Base-by-base conservation (phyloP, 1,284 basidiomycete species). In the Marasmius fiardii region DNA sequence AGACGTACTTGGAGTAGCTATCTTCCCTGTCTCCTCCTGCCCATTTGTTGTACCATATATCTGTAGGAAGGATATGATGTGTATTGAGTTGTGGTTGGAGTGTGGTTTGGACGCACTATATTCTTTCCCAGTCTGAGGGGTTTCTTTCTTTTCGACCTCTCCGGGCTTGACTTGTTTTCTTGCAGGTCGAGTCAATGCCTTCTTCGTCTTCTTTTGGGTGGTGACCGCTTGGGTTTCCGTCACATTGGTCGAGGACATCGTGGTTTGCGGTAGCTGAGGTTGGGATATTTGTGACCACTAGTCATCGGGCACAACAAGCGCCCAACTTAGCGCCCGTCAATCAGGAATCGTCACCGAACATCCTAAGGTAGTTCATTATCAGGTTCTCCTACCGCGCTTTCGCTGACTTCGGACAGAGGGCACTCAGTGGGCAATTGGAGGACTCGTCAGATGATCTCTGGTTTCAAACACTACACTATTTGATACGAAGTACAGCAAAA, bases 1-100 rank as follows among this genome's bases (percentile, higher is more conserved):
- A 21, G 21, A 78, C 88, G 57, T 65, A 93, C 90, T 92, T 93
- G 44, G 93, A 95, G 67, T 95, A 92, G 59, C 85, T 90, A 67
- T 97, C 95, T 71, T 96, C 95, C 51, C 92, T 83, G 68, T 97
- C 94, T 56, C 94, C 94, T 60, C 95, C 91, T 35, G 95, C 94
- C 93, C 95, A 98, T 76, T 98, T 98, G 73, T 98, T 97, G 73
- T 98, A 98, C 96, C 96, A 98, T 57, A 97, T 92, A 71, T 98
- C 95, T 93, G 65, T 52, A 54, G 61, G 69, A 59, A 52, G 35
- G 69, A 54, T 34, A 51, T 54, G 63, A 52, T n/a, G 16, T 39
- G 35, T 35, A 24, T 18, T 49, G 31, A 16, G 7, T 26, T 3
- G 39, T 23, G 35, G 23, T 18, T 43, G 7, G n/a, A 52, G 34